Evolutionary conservation across 2,329 filamentous ascomycete species (phyloP).

Genomic region (Drechmeria coniospora): DNA sequence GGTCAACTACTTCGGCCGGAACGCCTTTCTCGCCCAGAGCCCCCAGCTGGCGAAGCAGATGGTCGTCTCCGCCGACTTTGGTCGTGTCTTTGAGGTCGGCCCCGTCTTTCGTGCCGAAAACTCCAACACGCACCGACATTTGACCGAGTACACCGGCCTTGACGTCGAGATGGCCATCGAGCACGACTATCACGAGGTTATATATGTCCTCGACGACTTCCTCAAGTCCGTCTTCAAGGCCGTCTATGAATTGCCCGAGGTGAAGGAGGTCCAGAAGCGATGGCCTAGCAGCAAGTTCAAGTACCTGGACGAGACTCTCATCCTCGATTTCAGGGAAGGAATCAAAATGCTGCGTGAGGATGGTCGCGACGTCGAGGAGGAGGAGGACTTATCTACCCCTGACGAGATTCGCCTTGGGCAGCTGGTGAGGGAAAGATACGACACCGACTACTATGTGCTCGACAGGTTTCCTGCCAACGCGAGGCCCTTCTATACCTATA

Average conservation of each 20-base stretch:
- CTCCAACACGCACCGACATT: constrained; percentile 84
- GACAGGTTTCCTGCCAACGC: constrained; percentile 82
- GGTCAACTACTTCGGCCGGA: constrained; percentile 78
- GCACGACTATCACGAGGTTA: constrained; percentile 76
- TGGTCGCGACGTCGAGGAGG: constrained; percentile 54
- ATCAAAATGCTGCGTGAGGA: constrained; percentile 73
- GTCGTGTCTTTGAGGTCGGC: constrained; percentile 62
- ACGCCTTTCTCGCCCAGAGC: constrained; percentile 79
- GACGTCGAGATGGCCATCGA: constrained; percentile 89
- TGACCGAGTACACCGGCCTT: constrained; percentile 88
- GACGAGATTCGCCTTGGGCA: constrained; percentile 78
- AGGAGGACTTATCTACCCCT: constrained; percentile 73
- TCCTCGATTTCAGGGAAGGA: constrained; percentile 66
- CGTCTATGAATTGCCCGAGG: constrained; percentile 40
- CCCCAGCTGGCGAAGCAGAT: constrained; percentile 90
- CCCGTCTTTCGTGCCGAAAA: constrained; percentile 83
- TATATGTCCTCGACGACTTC: constrained; percentile 61
- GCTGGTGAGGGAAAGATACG: constrained; percentile 71
- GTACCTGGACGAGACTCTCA: constrained; percentile 72
- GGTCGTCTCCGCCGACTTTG: constrained; percentile 79
- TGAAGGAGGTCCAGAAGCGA: constrained; percentile 65
- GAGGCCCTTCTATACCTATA: constrained; percentile 84
- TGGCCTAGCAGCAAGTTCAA: constrained; percentile 79
- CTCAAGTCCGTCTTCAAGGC: constrained; percentile 55
- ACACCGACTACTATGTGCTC: constrained; percentile 83